Percentiles rank a stretch among this genome's conserved stretches.
Conservation (phyloP, 331 rosid species). For the Malus hybrid region DNA sequence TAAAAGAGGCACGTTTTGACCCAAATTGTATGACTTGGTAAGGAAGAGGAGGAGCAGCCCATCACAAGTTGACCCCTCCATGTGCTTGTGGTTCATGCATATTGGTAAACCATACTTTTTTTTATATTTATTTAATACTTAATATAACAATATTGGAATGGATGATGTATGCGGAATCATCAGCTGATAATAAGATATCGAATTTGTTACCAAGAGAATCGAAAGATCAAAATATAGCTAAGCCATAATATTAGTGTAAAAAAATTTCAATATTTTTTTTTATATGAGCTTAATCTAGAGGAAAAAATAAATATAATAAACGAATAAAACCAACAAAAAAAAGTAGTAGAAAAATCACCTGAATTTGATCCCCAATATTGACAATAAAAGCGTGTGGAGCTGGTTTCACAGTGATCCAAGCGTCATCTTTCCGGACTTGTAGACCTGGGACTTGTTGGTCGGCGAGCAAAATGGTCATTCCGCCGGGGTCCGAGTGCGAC, state of each 20-base stretch:
- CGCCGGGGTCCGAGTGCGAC: constrained; percentile 53
- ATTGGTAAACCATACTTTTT: background rate
- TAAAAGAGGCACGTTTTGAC: constrained; percentile 1
- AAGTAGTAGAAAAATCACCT: constrained; percentile 20
- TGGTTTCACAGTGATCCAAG: constrained; percentile 49
- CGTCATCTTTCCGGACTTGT: constrained; percentile 31
- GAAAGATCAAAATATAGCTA: too few species aligned
- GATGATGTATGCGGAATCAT: too few species aligned
- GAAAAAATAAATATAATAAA: background rate
- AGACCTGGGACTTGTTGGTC: constrained; percentile 39
- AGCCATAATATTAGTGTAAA: too few species aligned
- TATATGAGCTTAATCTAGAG: background rate
- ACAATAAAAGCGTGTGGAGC: constrained; percentile 45
- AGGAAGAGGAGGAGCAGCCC: background rate
- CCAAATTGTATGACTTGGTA: background rate
- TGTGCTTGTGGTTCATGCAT: constrained; percentile 20
- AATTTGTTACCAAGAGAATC: too few species aligned
- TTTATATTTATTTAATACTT: background rate
- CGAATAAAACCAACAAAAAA: background rate
- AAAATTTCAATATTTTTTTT: too few species aligned
- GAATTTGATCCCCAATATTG: constrained; percentile 56
- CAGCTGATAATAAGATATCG: too few species aligned
- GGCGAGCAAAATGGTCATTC: constrained; percentile 36
- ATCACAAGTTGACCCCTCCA: constrained; percentile 20
- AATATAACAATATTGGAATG: background rate